Evolutionary conservation across 2,329 filamentous ascomycete species (phyloP).

Genomic region (Aureobasidium sp.): DNA sequence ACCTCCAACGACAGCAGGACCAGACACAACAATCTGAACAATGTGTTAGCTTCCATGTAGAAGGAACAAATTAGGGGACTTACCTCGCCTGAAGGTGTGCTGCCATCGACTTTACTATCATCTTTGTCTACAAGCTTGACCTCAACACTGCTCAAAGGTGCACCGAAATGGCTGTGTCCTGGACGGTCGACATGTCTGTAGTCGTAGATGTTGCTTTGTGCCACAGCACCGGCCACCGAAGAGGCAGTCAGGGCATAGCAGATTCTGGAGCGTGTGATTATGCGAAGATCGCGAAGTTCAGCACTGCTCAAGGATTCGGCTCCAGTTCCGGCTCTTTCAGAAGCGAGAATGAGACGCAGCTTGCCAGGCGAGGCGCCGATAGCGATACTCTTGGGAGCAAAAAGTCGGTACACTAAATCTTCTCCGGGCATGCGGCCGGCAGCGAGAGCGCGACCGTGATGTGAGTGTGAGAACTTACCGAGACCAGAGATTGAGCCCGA

Average conservation of each 20-base stretch:
- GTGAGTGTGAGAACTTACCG: constrained; percentile 59
- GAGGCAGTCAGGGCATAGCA: constrained; percentile 81
- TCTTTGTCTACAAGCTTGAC: constrained; percentile 60
- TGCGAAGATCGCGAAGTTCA: constrained; percentile 69
- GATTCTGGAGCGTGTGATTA: constrained; percentile 71
- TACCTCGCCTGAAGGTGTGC: constrained; percentile 32
- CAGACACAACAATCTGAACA: constrained; percentile 57
- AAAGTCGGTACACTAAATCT: constrained; percentile 53
- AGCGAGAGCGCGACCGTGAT: constrained; percentile 62
- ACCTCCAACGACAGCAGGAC: constrained; percentile 63
- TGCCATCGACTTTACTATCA: constrained; percentile 54
- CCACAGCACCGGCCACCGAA: constrained; percentile 79
- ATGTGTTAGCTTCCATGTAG: background rate
- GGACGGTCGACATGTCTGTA: constrained; percentile 53
- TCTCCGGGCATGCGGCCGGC: constrained; percentile 66
- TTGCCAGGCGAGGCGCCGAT: constrained; percentile 57
- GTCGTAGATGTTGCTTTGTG: constrained; percentile 81
- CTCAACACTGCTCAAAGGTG: constrained; percentile 72
- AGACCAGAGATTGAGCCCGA: constrained; percentile 48
- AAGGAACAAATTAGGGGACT: too few relatives aligned
- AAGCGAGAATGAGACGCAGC: constrained; percentile 71
- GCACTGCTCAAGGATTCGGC: constrained; percentile 51
- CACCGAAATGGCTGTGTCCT: constrained; percentile 63
- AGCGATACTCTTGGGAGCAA: constrained; percentile 48
- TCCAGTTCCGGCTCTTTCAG: constrained; percentile 60